These are phyloP conservation scores for Cicer arietinum DNA, from an alignment of 306 rosid genomes.

Conservation along the genomic window DNA sequence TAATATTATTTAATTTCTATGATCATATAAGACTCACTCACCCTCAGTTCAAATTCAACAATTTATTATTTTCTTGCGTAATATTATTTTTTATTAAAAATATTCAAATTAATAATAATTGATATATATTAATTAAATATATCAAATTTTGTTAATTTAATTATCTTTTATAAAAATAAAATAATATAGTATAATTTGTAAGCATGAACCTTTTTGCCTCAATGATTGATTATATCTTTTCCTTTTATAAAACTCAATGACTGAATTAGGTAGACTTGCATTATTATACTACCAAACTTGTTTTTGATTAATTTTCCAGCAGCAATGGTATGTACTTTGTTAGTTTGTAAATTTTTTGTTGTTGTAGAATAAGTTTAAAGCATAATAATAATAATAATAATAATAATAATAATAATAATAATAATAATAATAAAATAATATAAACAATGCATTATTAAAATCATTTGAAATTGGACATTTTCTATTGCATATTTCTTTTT, in stretches of 20 bases:
- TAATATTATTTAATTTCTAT: no score
- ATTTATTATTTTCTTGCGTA: no score
- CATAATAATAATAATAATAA: neutral
- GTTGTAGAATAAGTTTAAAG: slow-evolving; percentile 28
- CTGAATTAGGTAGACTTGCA: slow-evolving; percentile 5
- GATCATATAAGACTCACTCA: no score
- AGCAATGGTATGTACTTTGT: neutral
- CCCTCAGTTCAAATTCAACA: no score
- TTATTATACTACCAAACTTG: slow-evolving; percentile 27
- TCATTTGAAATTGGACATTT: neutral
- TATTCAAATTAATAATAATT: no score
- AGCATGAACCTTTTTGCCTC: slow-evolving; percentile 4
- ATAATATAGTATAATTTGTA: neutral
- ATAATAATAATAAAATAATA: neutral
- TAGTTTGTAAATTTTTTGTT: slow-evolving; percentile 14
- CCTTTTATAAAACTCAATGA: neutral
- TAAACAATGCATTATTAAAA: neutral
- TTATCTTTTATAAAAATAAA: no score
- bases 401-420: no score
- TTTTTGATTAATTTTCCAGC: neutral
- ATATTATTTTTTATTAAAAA: no score
- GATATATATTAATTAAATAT: no score
- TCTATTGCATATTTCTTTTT: neutral
- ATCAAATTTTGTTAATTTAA: no score
- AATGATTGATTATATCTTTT: neutral